A percentile compares a stretch with the other conserved stretches of the same genome.
Evolutionary conservation across 371 early-diverging fungal genomes (phyloP).

Genomic region (Mortierella sp.): DNA sequence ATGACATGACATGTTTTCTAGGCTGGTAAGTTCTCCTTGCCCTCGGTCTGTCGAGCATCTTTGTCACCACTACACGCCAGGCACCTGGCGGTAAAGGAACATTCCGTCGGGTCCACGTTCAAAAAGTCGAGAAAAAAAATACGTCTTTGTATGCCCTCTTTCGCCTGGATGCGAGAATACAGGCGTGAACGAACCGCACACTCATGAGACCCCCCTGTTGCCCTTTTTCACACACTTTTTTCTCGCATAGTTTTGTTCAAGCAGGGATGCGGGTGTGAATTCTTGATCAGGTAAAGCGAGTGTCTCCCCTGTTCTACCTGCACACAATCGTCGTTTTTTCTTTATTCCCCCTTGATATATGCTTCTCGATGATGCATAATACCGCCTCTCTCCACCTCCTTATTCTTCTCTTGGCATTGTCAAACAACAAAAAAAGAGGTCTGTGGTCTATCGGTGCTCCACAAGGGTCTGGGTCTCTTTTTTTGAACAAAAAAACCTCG

Average conservation of each 20-base stretch:
- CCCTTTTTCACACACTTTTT: not conserved
- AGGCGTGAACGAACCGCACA: too few relatives aligned
- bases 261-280: constrained; percentile 38
- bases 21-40: constrained; percentile 7
- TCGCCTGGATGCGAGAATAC: too few relatives aligned
- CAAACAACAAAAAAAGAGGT: not conserved
- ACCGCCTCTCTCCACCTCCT: not conserved
- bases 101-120: too few relatives aligned
- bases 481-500: too few relatives aligned
- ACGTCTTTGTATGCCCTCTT: too few relatives aligned
- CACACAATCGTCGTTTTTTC: too few relatives aligned
- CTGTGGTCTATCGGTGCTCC: not conserved
- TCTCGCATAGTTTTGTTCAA: constrained; percentile 21
- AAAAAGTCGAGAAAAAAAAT: too few relatives aligned
- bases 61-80: too few relatives aligned
- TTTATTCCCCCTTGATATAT: not conserved
- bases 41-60: not conserved
- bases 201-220: too few relatives aligned
- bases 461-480: not conserved
- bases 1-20: not conserved
- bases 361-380: not conserved
- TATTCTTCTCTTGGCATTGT: not conserved
- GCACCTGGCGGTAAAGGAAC: too few relatives aligned
- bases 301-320: too few relatives aligned
- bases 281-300: constrained; percentile 40